These are phyloP conservation scores for Saccharomycopsis fibuligera DNA, from an alignment of 805 yeast genomes.

Conservation along the genomic window DNA sequence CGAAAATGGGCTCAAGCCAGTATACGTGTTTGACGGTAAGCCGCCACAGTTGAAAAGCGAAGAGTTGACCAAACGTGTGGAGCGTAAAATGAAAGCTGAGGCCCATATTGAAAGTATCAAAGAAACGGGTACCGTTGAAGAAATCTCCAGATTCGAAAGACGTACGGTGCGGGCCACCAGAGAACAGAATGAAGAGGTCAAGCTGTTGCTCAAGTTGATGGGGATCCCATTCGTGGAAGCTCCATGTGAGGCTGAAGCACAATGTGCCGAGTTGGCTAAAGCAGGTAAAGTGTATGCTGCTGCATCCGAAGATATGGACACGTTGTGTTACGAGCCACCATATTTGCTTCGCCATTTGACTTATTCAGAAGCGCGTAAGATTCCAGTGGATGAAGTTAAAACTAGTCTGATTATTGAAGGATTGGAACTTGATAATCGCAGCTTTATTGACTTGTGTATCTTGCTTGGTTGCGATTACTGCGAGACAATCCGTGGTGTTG, in stretches of 20 bases:
- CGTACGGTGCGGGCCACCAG: constrained; percentile 83
- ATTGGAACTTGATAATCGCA: constrained; percentile 60
- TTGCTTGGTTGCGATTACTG: constrained; percentile 95
- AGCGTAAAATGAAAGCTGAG: constrained; percentile 76
- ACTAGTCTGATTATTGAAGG: constrained; percentile 66
- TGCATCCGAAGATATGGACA: constrained; percentile 99
- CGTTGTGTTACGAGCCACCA: constrained; percentile 87
- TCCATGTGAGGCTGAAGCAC: constrained; percentile 98
- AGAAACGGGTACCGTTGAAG: constrained; percentile 66
- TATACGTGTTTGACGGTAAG: constrained; percentile 95
- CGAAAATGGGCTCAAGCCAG: constrained; percentile 91
- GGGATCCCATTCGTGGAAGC: constrained; percentile 93
- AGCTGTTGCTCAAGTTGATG: constrained; percentile 73
- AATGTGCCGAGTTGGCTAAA: constrained; percentile 88
- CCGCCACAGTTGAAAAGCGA: constrained; percentile 95
- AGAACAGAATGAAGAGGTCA: constrained; percentile 93
- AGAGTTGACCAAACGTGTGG: constrained; percentile 80
- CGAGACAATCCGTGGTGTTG: constrained; percentile 91
- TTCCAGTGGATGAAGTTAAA: constrained; percentile 82
- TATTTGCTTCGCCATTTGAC: constrained; percentile 81
- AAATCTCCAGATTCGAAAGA: constrained; percentile 68
- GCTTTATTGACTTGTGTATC: constrained; percentile 88
- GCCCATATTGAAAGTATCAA: constrained; percentile 66
- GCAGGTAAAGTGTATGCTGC: constrained; percentile 93
- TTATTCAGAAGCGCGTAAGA: constrained; percentile 87